Evolutionary conservation across 2,329 filamentous ascomycete species (phyloP).

Genomic region (Orbilia brochopaga): DNA sequence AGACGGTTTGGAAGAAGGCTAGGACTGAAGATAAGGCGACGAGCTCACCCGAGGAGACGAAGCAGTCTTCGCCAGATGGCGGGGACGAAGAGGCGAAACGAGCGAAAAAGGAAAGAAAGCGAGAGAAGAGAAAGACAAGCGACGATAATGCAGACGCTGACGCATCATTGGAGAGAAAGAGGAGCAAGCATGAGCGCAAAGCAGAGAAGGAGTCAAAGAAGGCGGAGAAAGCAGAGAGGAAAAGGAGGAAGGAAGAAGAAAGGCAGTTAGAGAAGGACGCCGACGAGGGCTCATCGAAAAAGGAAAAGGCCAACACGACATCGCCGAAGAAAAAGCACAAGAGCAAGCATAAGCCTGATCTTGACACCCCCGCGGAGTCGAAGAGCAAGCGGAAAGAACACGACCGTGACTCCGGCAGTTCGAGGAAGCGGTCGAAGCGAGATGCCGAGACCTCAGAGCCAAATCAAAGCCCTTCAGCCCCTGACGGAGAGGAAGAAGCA

Average conservation of each 20-base stretch:
- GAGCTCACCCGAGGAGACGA: not conserved
- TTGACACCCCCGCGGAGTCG: constrained; percentile 17
- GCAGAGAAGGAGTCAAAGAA: not conserved
- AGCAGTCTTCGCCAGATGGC: constrained; percentile 2
- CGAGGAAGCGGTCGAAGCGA: constrained; percentile 33
- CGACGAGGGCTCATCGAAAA: constrained; percentile 12
- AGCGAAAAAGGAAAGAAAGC: constrained; percentile 26
- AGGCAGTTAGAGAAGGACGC: constrained; percentile 13
- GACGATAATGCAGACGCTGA: constrained; percentile 2
- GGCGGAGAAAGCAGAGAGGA: constrained; percentile 8
- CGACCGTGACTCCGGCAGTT: constrained; percentile 1
- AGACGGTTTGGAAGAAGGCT: constrained; percentile 39
- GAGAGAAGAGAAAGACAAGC: constrained; percentile 16
- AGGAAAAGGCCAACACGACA: constrained; percentile 17
- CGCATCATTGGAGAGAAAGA: constrained; percentile 15
- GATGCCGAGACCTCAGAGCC: not conserved
- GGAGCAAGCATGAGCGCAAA: constrained; percentile 7
- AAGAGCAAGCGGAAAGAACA: constrained; percentile 32
- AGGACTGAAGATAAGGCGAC: constrained; percentile 9
- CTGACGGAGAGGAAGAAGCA: not conserved
- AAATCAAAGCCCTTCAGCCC: not conserved
- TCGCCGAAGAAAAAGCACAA: constrained; percentile 33
- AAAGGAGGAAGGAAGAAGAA: not conserved
- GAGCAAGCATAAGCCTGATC: constrained; percentile 23
- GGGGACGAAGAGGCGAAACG: constrained; percentile 11